Percentiles rank a stretch among this genome's conserved stretches.
phyloP scores from a whole-genome alignment of 192 early-diverging fungal genomes.

The Coemansia umbellata region DNA sequence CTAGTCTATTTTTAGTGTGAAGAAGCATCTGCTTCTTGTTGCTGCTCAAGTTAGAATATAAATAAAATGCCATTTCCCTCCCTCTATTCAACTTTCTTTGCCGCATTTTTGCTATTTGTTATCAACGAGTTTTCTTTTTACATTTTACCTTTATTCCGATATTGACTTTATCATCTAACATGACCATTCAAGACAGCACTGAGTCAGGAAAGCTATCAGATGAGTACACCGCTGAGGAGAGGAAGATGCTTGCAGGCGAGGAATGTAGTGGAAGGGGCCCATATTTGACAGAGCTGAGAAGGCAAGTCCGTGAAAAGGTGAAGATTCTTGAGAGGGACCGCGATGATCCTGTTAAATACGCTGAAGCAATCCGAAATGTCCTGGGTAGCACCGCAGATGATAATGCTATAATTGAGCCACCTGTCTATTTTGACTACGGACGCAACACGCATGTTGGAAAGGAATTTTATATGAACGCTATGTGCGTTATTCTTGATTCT shows the following conservation, averaged over 20 bases:
- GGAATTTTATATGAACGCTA: conserved; percentile 72
- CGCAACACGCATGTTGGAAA: conserved; percentile 71
- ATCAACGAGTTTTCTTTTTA: too few species aligned
- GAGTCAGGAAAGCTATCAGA: too few species aligned
- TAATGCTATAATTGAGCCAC: conserved; percentile 57
- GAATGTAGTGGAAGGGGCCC: conserved; percentile 54
- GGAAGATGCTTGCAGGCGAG: conserved; percentile 64
- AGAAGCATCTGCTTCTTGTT: too few species aligned
- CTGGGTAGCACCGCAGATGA: conserved; percentile 60
- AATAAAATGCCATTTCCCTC: too few species aligned
- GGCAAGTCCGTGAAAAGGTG: conserved; percentile 29
- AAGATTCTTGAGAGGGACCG: conserved; percentile 1
- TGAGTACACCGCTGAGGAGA: conserved; percentile 44
- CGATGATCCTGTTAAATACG: conserved; percentile 23
- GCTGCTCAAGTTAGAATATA: too few species aligned
- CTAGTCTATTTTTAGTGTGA: too few species aligned
- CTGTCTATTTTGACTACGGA: conserved; percentile 72
- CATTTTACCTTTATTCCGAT: too few species aligned
- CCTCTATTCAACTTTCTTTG: too few species aligned
- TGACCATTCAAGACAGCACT: background rate
- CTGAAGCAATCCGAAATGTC: conserved; percentile 34
- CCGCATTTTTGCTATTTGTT: too few species aligned
- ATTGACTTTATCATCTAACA: too few species aligned
- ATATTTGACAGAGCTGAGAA: conserved; percentile 42
- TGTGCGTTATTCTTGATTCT: conserved; percentile 71